Conservation (phyloP, 805 yeast genomes). For the Zygotorulaspora chibaensis region DNA sequence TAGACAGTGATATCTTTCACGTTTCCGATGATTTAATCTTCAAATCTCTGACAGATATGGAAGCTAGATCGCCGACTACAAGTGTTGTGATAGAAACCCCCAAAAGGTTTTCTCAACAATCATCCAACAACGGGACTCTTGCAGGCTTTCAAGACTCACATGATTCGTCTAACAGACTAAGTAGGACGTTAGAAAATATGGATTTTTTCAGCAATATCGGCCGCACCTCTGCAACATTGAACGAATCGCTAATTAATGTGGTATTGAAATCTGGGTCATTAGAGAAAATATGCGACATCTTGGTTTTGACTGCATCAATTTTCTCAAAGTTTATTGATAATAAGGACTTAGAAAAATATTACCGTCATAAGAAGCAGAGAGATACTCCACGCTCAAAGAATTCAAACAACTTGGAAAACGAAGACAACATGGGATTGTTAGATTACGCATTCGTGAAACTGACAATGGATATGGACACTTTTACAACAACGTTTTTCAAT, state of each 20-base stretch:
- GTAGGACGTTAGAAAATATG: conserved; percentile 29
- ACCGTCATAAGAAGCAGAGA: conserved; percentile 29
- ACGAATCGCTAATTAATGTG: conserved; percentile 39
- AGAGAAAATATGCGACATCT: conserved; percentile 71
- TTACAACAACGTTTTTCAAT: conserved; percentile 64
- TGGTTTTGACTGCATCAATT: conserved; percentile 65
- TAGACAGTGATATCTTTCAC: conserved; percentile 54
- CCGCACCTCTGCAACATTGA: conserved; percentile 33
- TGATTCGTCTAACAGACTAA: conserved; percentile 19
- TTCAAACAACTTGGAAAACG: conserved; percentile 3
- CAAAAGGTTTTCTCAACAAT: conserved; percentile 39
- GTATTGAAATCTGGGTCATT: conserved; percentile 66
- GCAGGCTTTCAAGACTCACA: conserved; percentile 22
- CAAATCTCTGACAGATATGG: conserved; percentile 45
- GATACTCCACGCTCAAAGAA: neutral
- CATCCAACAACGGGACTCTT: conserved; percentile 19
- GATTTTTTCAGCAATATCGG: conserved; percentile 32
- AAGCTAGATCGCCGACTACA: conserved; percentile 40
- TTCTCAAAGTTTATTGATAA: conserved; percentile 45
- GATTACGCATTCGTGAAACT: conserved; percentile 43
- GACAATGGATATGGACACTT: conserved; percentile 59
- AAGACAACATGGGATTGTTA: conserved; percentile 24
- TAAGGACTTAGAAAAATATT: conserved; percentile 41
- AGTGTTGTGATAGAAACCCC: conserved; percentile 47
- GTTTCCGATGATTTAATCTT: conserved; percentile 54